These are phyloP conservation scores for Haematococcus sp. DNA, from an alignment of 139 green algal species.

Conservation along the genomic window DNA sequence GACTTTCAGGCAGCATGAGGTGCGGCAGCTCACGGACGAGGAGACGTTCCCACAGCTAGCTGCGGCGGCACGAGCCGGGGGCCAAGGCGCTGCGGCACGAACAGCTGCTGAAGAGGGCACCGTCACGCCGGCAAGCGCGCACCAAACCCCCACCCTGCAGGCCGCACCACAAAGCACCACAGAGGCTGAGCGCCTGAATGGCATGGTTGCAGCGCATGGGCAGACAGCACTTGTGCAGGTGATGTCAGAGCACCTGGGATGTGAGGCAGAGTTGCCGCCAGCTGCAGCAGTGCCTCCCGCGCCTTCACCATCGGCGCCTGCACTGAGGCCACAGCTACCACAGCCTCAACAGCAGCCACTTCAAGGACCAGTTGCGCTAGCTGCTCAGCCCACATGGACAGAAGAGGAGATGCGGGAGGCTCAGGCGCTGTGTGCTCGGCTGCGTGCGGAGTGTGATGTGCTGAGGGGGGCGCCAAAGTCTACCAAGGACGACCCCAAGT, in stretches of 20 bases:
- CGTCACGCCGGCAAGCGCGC: too few species aligned
- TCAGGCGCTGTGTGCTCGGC: constrained; percentile 45
- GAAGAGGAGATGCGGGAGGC: constrained; percentile 22
- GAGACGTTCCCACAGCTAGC: constrained; percentile 41
- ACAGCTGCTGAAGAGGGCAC: background rate
- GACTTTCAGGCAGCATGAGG: constrained; percentile 12
- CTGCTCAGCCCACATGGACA: background rate
- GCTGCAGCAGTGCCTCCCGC: background rate
- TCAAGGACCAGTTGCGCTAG: background rate
- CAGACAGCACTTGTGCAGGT: background rate
- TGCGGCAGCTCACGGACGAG: constrained; percentile 8
- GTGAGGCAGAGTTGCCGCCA: background rate
- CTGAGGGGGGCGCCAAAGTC: constrained; percentile 55
- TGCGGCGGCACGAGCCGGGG: constrained; percentile 18
- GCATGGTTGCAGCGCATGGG: too few species aligned
- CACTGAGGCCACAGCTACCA: background rate
- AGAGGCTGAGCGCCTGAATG: too few species aligned
- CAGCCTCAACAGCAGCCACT: constrained; percentile 2
- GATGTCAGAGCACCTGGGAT: background rate
- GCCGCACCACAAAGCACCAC: too few species aligned
- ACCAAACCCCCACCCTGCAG: too few species aligned
- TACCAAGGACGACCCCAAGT: constrained; percentile 68
- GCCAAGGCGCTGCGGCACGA: background rate
- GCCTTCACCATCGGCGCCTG: background rate
- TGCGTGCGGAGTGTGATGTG: constrained; percentile 65